Evolutionary conservation across 2,329 filamentous ascomycete genomes (phyloP), one percentile per base, ranked within the genome.

Genomic region (Endocalyx cinctus): DNA sequence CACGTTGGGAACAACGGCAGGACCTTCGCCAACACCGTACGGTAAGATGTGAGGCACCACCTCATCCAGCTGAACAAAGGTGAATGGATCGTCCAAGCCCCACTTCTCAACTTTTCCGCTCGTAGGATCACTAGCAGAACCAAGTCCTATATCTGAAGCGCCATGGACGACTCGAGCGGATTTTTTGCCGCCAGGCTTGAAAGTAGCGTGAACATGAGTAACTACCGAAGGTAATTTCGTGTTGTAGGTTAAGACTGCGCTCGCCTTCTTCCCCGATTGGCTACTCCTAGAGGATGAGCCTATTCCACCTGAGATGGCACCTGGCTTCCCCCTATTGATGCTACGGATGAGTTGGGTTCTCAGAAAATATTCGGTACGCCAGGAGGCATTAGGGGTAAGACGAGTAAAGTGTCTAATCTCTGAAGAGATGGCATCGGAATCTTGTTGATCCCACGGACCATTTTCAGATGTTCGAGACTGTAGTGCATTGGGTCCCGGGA

Each of bases 331-430:
- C 39, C 87, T 80, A 29, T 74, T 75, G 37, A 97, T 68, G 41
- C 86, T 92, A 27, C 88, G 78, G 33, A 97, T 66, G 32, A 97
- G 73, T 29, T 87, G 77, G 2, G 88, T 96, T 29, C 92, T 77
- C 36, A 95, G 65, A 29, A 97, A 83, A 52, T 97, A 98, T 59
- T 98, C 92, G 60, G 87, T 96, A 47, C 90, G 78, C 90, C 92
- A 97, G 7, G 89, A 92, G n/a, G 88, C 84, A 41, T 89, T 64
- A 4, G 80, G 72, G 8, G 86, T 94, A 34, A 98, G 71, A 27
- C 89, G 79, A 12, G 85, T 78, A 52, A 97, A 98, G 44, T 79
- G 76, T 27, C 88, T 84, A 47, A 77, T 76, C 52, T 92, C 84
- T 1, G 84, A 82, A 17, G 77, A 75, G 27, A 88, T 66, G 34